Evolutionary conservation across 148 eudicot genomes (phyloP).

Genomic region (Rhododendron molle): DNA sequence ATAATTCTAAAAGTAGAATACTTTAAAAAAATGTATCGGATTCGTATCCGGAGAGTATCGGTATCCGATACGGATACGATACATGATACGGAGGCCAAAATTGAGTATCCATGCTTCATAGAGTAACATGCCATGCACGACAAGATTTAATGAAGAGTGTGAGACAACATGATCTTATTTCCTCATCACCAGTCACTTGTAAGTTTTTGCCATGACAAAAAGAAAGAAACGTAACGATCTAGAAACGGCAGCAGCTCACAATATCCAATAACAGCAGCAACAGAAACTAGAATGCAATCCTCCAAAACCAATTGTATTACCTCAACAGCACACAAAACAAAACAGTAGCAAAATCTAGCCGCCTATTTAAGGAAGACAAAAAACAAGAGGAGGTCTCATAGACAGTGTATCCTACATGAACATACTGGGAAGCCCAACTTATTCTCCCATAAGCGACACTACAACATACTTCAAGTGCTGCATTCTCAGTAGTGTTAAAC

Average conservation of each 20-base stretch:
- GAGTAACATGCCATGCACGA: not conserved
- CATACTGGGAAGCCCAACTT: constrained; percentile 2
- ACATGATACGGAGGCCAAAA: no score
- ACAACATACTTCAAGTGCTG: not conserved
- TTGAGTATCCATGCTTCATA: no score
- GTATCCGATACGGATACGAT: no score
- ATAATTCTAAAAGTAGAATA: no score
- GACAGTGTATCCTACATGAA: not conserved
- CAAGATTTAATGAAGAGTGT: not conserved
- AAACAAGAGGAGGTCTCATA: not conserved
- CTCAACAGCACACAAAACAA: not conserved
- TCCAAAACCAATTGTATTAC: not conserved
- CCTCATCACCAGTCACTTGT: not conserved
- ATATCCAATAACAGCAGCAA: not conserved
- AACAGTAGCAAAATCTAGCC: not conserved
- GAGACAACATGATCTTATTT: not conserved
- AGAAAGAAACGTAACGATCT: not conserved
- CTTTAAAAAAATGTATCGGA: no score
- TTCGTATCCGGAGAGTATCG: no score
- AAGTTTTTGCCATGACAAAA: not conserved
- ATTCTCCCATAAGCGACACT: not conserved
- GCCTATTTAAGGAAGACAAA: not conserved
- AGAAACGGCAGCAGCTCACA: not conserved
- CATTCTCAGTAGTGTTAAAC: not conserved
- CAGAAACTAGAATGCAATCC: not conserved